Conservation (phyloP, 768 basidiomycete species). For the Tylopilus rubrobrunneus region DNA sequence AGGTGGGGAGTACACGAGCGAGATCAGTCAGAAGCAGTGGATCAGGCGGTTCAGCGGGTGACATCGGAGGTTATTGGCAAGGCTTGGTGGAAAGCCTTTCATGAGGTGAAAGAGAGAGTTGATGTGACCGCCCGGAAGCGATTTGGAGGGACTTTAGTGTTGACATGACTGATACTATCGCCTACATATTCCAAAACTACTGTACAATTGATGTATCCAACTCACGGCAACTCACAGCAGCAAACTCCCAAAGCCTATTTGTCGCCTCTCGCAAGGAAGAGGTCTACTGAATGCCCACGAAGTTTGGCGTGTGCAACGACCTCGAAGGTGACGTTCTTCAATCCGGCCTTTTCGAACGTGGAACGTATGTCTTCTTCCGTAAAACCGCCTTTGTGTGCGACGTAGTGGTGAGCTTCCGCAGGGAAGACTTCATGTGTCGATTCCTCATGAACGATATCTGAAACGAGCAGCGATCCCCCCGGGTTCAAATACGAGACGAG, state of each 20-base stretch:
- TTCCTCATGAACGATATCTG: constrained; percentile 43
- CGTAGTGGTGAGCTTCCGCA: constrained; percentile 38
- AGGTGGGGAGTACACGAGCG: constrained; percentile 59
- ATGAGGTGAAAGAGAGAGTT: constrained; percentile 62
- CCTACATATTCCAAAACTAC: not conserved
- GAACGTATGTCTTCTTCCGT: constrained; percentile 42
- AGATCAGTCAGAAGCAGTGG: constrained; percentile 29
- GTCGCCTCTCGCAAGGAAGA: constrained; percentile 58
- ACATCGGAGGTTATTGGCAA: constrained; percentile 47
- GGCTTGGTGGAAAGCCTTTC: constrained; percentile 82
- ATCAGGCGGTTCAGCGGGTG: constrained; percentile 28
- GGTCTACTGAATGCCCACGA: constrained; percentile 31
- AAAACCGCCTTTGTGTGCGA: constrained; percentile 56
- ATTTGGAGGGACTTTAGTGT: constrained; percentile 69
- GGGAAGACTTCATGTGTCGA: constrained; percentile 27
- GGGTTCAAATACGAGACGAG: constrained; percentile 60
- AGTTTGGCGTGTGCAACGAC: constrained; percentile 30
- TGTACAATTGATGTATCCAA: not conserved
- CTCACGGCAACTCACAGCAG: not conserved
- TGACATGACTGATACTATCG: constrained; percentile 39
- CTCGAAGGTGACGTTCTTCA: constrained; percentile 43
- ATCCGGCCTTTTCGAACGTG: constrained; percentile 51
- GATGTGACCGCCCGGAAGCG: constrained; percentile 60
- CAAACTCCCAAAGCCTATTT: constrained; percentile 23
- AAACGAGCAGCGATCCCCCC: constrained; percentile 55